Percentiles rank a stretch among this genome's conserved stretches.
phyloP scores from a whole-genome alignment of 768 basidiomycete species.

The Trametes sanguinea region DNA sequence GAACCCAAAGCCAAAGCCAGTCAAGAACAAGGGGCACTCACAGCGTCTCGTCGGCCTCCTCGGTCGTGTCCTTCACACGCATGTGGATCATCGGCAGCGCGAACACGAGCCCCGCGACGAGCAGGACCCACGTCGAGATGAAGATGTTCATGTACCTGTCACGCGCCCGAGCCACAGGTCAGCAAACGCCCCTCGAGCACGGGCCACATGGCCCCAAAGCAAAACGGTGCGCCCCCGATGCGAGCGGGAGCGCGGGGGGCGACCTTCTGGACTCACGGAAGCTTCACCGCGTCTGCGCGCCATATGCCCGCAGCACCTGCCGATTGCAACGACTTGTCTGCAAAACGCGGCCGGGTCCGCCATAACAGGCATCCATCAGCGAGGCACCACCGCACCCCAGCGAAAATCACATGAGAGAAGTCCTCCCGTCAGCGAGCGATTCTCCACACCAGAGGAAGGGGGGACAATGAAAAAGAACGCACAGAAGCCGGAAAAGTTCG shows the following conservation, averaged over 20 bases:
- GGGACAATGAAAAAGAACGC: slow-evolving; percentile 30
- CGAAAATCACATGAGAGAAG: slow-evolving; percentile 1
- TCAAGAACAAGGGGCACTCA: slow-evolving; percentile 2
- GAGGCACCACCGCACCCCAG: not conserved
- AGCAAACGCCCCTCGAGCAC: not conserved
- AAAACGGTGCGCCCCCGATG: not conserved
- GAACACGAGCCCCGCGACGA: slow-evolving; percentile 62
- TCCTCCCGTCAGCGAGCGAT: not conserved
- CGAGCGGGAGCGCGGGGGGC: too few relatives aligned
- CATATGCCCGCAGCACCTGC: slow-evolving; percentile 75
- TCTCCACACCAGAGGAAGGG: not conserved
- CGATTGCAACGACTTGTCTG: slow-evolving; percentile 74
- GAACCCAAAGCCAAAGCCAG: not conserved
- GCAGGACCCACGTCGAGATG: slow-evolving; percentile 72
- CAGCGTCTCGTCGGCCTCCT: slow-evolving; percentile 30
- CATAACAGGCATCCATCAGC: not conserved
- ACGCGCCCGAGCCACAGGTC: not conserved
- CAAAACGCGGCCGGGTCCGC: not conserved
- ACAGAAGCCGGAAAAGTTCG: slow-evolving; percentile 84
- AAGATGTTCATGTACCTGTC: slow-evolving; percentile 67
- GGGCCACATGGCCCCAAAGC: not conserved
- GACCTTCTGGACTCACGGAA: slow-evolving; percentile 51
- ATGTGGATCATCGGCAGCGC: slow-evolving; percentile 75
- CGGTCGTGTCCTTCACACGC: slow-evolving; percentile 64
- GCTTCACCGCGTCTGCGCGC: slow-evolving; percentile 62